Conservation (phyloP, 345 rosid species). For the Clausena lansium region DNA sequence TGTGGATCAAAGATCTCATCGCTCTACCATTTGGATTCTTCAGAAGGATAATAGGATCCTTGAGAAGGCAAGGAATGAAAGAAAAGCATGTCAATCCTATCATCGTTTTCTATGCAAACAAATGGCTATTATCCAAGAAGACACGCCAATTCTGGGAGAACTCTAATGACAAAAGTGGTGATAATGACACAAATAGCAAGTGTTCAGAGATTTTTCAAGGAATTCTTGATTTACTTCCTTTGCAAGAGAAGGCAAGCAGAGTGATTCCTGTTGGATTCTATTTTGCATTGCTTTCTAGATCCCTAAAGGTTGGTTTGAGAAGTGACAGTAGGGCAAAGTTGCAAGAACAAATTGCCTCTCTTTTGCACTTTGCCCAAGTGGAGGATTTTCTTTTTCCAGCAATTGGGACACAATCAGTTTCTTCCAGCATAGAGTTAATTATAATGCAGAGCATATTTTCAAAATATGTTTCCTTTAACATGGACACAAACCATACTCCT, state of each 20-base stretch:
- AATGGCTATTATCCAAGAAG: slow-evolving; percentile 47
- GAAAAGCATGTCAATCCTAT: slow-evolving; percentile 69
- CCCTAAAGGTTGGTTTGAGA: slow-evolving; percentile 38
- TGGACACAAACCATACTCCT: slow-evolving; percentile 34
- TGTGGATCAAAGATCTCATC: slow-evolving; percentile 77
- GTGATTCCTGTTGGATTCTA: slow-evolving; percentile 69
- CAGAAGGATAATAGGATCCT: slow-evolving; percentile 63
- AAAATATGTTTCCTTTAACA: slow-evolving; percentile 34
- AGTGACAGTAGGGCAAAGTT: slow-evolving; percentile 41
- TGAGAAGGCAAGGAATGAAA: slow-evolving; percentile 87
- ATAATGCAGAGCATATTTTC: slow-evolving; percentile 60
- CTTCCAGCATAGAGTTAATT: slow-evolving; percentile 48
- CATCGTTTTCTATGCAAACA: slow-evolving; percentile 58
- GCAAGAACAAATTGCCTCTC: slow-evolving; percentile 55
- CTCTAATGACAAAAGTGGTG: slow-evolving; percentile 24
- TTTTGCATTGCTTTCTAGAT: slow-evolving; percentile 56
- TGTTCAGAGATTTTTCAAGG: slow-evolving; percentile 42
- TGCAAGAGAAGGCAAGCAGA: slow-evolving; percentile 49
- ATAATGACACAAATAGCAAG: slow-evolving; percentile 12
- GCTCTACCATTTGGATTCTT: slow-evolving; percentile 67
- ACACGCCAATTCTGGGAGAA: slow-evolving; percentile 42
- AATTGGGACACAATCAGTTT: slow-evolving; percentile 24
- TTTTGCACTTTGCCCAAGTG: slow-evolving; percentile 47
- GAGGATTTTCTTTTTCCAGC: slow-evolving; percentile 56
- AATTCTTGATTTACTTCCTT: slow-evolving; percentile 54